Percentiles rank a stretch among this genome's conserved stretches.
These are phyloP conservation scores for Amaranthus palmeri DNA, from an alignment of 148 eudicot genomes.

Conservation along the genomic window DNA sequence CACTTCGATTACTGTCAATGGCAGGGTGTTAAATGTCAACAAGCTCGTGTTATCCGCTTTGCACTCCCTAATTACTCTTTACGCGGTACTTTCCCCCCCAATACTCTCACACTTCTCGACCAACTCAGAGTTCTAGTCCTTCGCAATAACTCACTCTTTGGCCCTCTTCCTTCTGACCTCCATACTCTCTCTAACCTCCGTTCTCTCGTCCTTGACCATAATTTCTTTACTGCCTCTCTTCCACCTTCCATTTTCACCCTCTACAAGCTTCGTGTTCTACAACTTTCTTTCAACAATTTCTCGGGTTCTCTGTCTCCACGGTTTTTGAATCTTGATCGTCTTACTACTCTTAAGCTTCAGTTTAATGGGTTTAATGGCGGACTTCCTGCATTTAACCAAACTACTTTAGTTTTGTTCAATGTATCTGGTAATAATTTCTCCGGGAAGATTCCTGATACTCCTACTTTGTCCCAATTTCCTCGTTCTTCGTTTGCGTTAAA, in stretches of 20 bases:
- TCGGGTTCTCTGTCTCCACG: slow-evolving; percentile 42
- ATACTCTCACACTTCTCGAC: slow-evolving; percentile 43
- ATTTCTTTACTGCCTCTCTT: slow-evolving; percentile 46
- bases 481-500: slow-evolving; percentile 39
- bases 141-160: slow-evolving; percentile 66
- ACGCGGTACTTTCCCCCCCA: slow-evolving; percentile 50
- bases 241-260: slow-evolving; percentile 42
- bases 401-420: slow-evolving; percentile 41
- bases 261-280: slow-evolving; percentile 43
- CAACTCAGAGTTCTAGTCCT: slow-evolving; percentile 67
- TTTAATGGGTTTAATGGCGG: slow-evolving; percentile 50
- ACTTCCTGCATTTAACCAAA: slow-evolving; percentile 56
- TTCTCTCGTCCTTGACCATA: slow-evolving; percentile 45
- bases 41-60: slow-evolving; percentile 50
- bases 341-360: slow-evolving; percentile 47
- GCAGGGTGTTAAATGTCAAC: slow-evolving; percentile 71
- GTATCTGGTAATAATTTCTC: slow-evolving; percentile 56
- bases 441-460: slow-evolving; percentile 55
- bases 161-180: slow-evolving; percentile 68
- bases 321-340: slow-evolving; percentile 38
- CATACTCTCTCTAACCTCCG: slow-evolving; percentile 48
- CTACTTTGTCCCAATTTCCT: slow-evolving; percentile 34
- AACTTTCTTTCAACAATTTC: slow-evolving; percentile 57
- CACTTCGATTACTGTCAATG: slow-evolving; percentile 49
- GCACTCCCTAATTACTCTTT: slow-evolving; percentile 33